phyloP scores from a whole-genome alignment of 805 yeast genomes.

The Candida arabinofermentans region DNA sequence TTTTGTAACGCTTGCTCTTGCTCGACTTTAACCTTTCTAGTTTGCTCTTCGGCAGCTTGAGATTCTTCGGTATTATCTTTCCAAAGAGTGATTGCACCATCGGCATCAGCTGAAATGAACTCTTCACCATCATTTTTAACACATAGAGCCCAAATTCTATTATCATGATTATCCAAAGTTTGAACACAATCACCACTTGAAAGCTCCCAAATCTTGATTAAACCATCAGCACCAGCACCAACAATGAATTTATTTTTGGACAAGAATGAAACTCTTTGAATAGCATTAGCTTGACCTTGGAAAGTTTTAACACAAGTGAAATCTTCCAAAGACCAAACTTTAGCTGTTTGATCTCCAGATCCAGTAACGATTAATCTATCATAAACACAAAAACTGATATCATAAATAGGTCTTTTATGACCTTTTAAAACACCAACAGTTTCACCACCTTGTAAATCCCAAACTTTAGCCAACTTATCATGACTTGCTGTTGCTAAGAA shows the following conservation, averaged over 20 bases:
- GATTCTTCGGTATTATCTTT: constrained; percentile 79
- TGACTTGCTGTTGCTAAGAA: constrained; percentile 90
- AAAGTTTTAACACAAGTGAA: constrained; percentile 74
- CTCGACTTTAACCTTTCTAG: constrained; percentile 59
- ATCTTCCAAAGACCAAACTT: constrained; percentile 83
- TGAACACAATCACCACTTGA: constrained; percentile 69
- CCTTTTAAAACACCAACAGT: constrained; percentile 79
- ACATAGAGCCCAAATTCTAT: constrained; percentile 90
- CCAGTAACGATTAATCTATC: constrained; percentile 77
- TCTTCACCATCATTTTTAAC: constrained; percentile 60
- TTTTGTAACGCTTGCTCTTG: constrained; percentile 86
- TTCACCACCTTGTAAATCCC: constrained; percentile 88
- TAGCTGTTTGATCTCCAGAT: constrained; percentile 90
- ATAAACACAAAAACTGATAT: constrained; percentile 72
- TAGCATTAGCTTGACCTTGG: constrained; percentile 93
- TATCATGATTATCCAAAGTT: constrained; percentile 87
- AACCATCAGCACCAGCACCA: constrained; percentile 91
- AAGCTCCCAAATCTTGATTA: constrained; percentile 87
- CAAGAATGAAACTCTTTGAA: constrained; percentile 74
- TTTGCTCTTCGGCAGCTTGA: constrained; percentile 49
- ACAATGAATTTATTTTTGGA: constrained; percentile 64
- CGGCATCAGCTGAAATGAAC: constrained; percentile 89
- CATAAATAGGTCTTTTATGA: constrained; percentile 95
- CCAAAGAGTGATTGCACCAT: constrained; percentile 90
- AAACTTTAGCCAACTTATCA: constrained; percentile 86